A percentile compares a stretch with the other conserved stretches of the same genome.
These are phyloP conservation scores for Oropetium thomaeum DNA, from an alignment of 176 grass and related monocot genomes.

Conservation along the genomic window DNA sequence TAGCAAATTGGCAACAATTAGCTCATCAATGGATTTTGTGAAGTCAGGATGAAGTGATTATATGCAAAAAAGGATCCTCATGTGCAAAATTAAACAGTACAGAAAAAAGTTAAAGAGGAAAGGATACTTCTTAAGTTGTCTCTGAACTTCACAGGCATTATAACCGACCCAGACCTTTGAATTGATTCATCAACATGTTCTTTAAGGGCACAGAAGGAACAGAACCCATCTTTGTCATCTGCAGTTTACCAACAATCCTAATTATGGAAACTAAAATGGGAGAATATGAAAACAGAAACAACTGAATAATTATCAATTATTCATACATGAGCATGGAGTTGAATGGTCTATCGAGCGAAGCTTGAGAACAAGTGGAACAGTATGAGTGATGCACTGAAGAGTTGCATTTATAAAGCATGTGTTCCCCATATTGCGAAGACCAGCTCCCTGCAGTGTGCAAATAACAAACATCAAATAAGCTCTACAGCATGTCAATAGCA, in stretches of 20 bases:
- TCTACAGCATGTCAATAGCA: neutral
- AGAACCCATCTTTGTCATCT: constrained; percentile 65
- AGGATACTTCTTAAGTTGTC: constrained; percentile 95
- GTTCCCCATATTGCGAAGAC: constrained; percentile 86
- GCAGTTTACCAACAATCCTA: constrained; percentile 18
- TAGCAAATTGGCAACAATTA: neutral
- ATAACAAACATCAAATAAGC: neutral
- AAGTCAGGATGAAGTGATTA: constrained; percentile 1
- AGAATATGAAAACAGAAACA: neutral
- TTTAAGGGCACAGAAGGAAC: constrained; percentile 85
- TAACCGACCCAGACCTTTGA: constrained; percentile 52
- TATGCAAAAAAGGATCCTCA: neutral
- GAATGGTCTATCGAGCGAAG: constrained; percentile 49
- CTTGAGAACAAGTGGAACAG: constrained; percentile 67
- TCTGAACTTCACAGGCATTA: constrained; percentile 55
- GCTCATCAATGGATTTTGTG: neutral
- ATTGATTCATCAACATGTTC: constrained; percentile 53
- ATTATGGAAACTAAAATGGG: constrained; percentile 13
- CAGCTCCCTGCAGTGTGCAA: constrained; percentile 58
- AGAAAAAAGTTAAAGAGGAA: constrained; percentile 24
- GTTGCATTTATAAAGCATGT: constrained; percentile 85
- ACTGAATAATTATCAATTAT: neutral
- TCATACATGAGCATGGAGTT: constrained; percentile 57
- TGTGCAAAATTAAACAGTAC: neutral
- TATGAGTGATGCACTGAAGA: constrained; percentile 95